phyloP scores from a whole-genome alignment of 768 basidiomycete species.

The Lepiota brunneoincarnata region DNA sequence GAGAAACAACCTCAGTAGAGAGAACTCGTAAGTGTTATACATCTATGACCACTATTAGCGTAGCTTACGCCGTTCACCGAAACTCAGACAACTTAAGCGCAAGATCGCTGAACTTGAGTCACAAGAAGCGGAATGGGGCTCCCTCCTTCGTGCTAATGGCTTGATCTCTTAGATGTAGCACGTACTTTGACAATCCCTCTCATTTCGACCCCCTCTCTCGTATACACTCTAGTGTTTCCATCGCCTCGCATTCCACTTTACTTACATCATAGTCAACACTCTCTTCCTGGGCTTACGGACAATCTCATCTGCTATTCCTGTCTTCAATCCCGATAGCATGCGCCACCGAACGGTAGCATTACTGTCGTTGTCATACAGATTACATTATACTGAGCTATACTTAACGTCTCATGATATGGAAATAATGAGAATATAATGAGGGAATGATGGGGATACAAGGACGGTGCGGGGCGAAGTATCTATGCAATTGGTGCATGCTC shows the following conservation, averaged over 20 bases:
- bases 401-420: too few relatives aligned
- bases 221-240: background rate
- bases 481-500: background rate
- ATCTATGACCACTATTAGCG: background rate
- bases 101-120: conserved; percentile 67
- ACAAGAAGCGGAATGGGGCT: conserved; percentile 81
- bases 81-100: conserved; percentile 61
- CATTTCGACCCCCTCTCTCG: conserved; percentile 1
- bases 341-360: background rate
- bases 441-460: background rate
- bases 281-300: conserved; percentile 3
- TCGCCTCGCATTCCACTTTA: conserved; percentile 1
- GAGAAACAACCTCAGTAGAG: conserved; percentile 68
- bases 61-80: background rate
- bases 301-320: background rate
- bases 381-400: background rate
- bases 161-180: conserved; percentile 29
- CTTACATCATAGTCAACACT: background rate
- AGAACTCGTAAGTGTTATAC: conserved; percentile 67
- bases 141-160: conserved; percentile 51
- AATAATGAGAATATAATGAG: background rate
- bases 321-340: background rate
- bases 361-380: background rate
- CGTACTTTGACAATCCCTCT: background rate
- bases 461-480: background rate